Conservation (phyloP, 768 basidiomycete species). For the Chalciporus sphaerocephalus region DNA sequence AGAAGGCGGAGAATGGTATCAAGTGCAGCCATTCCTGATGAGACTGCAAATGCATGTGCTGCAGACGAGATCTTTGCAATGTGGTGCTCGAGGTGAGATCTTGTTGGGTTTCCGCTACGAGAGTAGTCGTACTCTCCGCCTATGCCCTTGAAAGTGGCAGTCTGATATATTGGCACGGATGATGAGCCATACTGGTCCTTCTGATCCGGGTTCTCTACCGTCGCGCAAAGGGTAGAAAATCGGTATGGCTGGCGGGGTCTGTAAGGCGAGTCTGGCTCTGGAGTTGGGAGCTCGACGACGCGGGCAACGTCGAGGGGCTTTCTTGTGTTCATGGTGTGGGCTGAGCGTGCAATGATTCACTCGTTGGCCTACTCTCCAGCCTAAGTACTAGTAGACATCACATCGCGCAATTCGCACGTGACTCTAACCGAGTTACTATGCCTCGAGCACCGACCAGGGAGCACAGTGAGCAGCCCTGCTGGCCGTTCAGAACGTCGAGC, state of each 20-base stretch:
- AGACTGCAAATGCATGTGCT: slow-evolving; percentile 83
- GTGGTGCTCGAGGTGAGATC: slow-evolving; percentile 94
- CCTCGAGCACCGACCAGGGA: slow-evolving; percentile 21
- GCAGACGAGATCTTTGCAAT: slow-evolving; percentile 96
- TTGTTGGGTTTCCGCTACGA: slow-evolving; percentile 93
- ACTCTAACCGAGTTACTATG: slow-evolving; percentile 13
- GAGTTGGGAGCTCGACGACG: slow-evolving; percentile 64
- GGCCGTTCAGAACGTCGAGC: slow-evolving; percentile 4
- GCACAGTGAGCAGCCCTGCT: slow-evolving; percentile 30
- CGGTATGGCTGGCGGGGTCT: slow-evolving; percentile 68
- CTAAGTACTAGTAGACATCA: not conserved
- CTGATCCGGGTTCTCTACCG: slow-evolving; percentile 84
- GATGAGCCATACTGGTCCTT: slow-evolving; percentile 96
- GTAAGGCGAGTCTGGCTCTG: slow-evolving; percentile 75
- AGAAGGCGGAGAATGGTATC: slow-evolving; percentile 92
- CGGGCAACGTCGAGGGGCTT: slow-evolving; percentile 7
- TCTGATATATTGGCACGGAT: slow-evolving; percentile 96
- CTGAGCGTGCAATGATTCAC: not conserved
- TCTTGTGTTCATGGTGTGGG: slow-evolving; percentile 11
- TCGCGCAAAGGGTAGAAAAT: slow-evolving; percentile 89
- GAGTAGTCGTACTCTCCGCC: slow-evolving; percentile 89
- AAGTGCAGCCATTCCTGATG: slow-evolving; percentile 97
- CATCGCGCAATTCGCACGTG: slow-evolving; percentile 25
- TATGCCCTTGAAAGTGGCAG: slow-evolving; percentile 95
- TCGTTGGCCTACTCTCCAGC: too few relatives aligned